Percentiles rank a stretch among this genome's conserved stretches.
These are phyloP conservation scores for Thalassiosira delicatula DNA, from an alignment of 352 stramenopile species.

Conservation along the genomic window DNA sequence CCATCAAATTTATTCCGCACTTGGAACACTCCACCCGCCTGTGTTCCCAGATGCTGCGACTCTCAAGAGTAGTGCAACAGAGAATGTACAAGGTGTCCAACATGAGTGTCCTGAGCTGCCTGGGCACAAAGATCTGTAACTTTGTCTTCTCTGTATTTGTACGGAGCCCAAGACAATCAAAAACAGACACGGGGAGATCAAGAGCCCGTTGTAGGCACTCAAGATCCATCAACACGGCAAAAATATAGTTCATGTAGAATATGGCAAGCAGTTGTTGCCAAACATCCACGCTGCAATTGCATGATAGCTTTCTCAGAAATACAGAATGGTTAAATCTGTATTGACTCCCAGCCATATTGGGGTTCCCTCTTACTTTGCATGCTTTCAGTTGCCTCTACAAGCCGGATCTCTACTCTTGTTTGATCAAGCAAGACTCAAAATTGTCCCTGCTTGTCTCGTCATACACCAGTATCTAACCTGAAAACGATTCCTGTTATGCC, in stretches of 20 bases:
- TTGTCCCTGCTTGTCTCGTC: too few species aligned
- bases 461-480: too few species aligned
- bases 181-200: slow-evolving; percentile 1
- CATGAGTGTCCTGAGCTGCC: neutral
- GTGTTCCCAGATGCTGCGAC: too few species aligned
- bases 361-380: too few species aligned
- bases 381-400: too few species aligned
- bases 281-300: too few species aligned
- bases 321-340: too few species aligned
- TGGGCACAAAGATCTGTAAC: slow-evolving; percentile 11
- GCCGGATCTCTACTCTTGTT: too few species aligned
- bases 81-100: neutral
- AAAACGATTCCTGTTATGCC: too few species aligned
- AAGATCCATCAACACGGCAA: neutral
- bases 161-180: slow-evolving; percentile 10
- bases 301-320: too few species aligned
- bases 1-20: neutral
- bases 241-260: slow-evolving; percentile 35
- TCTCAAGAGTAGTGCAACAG: neutral
- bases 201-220: neutral
- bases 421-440: too few species aligned
- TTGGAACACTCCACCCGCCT: neutral
- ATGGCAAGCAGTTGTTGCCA: neutral
- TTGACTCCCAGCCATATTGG: too few species aligned
- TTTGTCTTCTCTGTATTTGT: slow-evolving; percentile 17